A percentile compares a stretch with the other conserved stretches of the same genome.
Evolutionary conservation across 805 yeast genomes (phyloP).

Genomic region (Metschnikowia arizonensis): DNA sequence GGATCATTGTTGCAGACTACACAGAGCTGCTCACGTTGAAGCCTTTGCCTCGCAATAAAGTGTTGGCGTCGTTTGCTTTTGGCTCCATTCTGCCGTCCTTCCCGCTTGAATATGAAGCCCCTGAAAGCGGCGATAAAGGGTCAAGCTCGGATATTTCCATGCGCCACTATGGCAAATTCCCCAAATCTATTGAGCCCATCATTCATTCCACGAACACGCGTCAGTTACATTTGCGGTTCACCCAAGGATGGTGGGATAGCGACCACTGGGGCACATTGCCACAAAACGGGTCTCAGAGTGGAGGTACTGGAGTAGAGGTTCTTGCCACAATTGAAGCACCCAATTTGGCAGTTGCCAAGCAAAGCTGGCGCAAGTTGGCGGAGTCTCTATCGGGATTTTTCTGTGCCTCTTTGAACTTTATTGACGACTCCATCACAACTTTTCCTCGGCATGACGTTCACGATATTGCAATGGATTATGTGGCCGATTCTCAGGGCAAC

Average conservation of each 20-base stretch:
- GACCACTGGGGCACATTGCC: constrained; percentile 85
- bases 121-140: not conserved
- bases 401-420: constrained; percentile 90
- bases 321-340: constrained; percentile 81
- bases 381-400: constrained; percentile 84
- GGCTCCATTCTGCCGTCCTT: constrained; percentile 51
- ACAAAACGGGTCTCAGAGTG: constrained; percentile 61
- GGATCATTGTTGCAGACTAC: constrained; percentile 29
- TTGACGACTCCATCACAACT: constrained; percentile 75
- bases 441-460: constrained; percentile 43
- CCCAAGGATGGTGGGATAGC: constrained; percentile 95
- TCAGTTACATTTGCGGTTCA: constrained; percentile 78
- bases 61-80: constrained; percentile 71
- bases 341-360: constrained; percentile 49
- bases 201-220: constrained; percentile 61
- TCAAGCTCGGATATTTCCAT: not conserved
- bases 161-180: constrained; percentile 65
- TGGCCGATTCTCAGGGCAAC: constrained; percentile 21
- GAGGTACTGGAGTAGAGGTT: constrained; percentile 94
- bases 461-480: constrained; percentile 22
- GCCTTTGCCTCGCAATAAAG: constrained; percentile 70
- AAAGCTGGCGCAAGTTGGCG: constrained; percentile 66
- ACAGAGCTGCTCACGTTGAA: constrained; percentile 57
- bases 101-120: constrained; percentile 20
- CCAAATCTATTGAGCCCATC: constrained; percentile 76